A percentile compares a stretch with the other conserved stretches of the same genome.
phyloP scores from a whole-genome alignment of 1,284 basidiomycete species.

The Rhizoctonia solani region DNA sequence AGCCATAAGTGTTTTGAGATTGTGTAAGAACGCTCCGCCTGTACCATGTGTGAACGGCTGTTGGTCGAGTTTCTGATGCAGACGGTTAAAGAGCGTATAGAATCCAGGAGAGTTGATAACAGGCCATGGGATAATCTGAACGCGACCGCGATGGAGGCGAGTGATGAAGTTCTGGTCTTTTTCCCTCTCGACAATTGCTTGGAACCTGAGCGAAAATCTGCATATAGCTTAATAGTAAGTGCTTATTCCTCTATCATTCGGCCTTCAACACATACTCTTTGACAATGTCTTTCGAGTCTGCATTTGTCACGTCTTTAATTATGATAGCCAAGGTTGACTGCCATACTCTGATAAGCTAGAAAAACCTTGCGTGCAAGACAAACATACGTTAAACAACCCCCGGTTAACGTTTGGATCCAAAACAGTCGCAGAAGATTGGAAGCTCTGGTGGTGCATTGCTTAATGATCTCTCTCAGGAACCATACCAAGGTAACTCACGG shows the following conservation, averaged over 20 bases:
- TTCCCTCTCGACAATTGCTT: slow-evolving; percentile 61
- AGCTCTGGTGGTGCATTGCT: slow-evolving; percentile 52
- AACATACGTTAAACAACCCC: slow-evolving; percentile 52
- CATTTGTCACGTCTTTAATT: slow-evolving; percentile 68
- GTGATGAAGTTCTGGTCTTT: slow-evolving; percentile 66
- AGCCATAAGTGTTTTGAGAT: slow-evolving; percentile 66
- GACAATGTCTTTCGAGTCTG: slow-evolving; percentile 60
- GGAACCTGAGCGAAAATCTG: slow-evolving; percentile 60
- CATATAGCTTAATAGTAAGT: background rate
- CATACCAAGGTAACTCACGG: slow-evolving; percentile 13
- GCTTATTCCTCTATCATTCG: no score
- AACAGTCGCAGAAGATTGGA: slow-evolving; percentile 63
- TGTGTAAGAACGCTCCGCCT: slow-evolving; percentile 60
- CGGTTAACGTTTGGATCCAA: slow-evolving; percentile 63
- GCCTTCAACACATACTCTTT: slow-evolving; percentile 43
- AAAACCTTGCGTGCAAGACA: background rate
- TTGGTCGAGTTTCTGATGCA: slow-evolving; percentile 54
- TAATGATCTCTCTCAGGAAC: background rate
- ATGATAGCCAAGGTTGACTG: slow-evolving; percentile 62
- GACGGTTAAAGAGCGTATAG: slow-evolving; percentile 55
- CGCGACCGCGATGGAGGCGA: slow-evolving; percentile 56
- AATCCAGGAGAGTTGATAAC: slow-evolving; percentile 65
- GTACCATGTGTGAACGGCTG: slow-evolving; percentile 54
- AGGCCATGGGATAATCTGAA: slow-evolving; percentile 68
- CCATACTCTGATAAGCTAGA: background rate